These are phyloP conservation scores for Raddia guianensis DNA, from an alignment of 176 grass and related monocot genomes.

Conservation along the genomic window DNA sequence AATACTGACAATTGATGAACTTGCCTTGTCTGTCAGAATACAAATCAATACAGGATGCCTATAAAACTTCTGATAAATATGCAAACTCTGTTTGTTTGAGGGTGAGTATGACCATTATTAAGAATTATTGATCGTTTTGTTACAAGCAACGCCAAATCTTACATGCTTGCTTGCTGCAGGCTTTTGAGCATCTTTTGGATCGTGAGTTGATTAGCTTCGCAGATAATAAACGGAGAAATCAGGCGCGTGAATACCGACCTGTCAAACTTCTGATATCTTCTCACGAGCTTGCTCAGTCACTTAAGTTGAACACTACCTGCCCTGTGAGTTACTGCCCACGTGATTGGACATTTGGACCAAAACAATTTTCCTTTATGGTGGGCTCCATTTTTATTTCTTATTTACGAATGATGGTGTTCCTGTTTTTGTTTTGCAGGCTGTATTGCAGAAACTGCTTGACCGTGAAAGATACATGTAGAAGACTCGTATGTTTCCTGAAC, in stretches of 20 bases:
- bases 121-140: neutral
- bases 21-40: constrained; percentile 63
- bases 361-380: neutral
- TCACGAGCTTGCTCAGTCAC: constrained; percentile 61
- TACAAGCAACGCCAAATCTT: neutral
- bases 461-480: constrained; percentile 86
- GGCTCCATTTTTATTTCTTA: neutral
- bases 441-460: constrained; percentile 89
- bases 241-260: constrained; percentile 65
- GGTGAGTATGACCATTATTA: constrained; percentile 48
- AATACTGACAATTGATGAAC: constrained; percentile 30
- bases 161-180: constrained; percentile 49
- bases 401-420: neutral
- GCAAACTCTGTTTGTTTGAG: constrained; percentile 63
- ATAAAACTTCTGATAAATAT: constrained; percentile 94
- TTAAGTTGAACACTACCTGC: constrained; percentile 74
- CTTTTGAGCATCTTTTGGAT: constrained; percentile 92
- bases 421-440: constrained; percentile 56
- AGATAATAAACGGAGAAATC: constrained; percentile 70
- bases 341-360: constrained; percentile 32
- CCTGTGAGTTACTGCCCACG: constrained; percentile 62
- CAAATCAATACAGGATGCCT: constrained; percentile 90
- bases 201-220: constrained; percentile 80
- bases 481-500: neutral
- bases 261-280: constrained; percentile 87